These are phyloP conservation scores for Epichloe festucae DNA, from an alignment of 2,329 filamentous ascomycete genomes.

Conservation along the genomic window DNA sequence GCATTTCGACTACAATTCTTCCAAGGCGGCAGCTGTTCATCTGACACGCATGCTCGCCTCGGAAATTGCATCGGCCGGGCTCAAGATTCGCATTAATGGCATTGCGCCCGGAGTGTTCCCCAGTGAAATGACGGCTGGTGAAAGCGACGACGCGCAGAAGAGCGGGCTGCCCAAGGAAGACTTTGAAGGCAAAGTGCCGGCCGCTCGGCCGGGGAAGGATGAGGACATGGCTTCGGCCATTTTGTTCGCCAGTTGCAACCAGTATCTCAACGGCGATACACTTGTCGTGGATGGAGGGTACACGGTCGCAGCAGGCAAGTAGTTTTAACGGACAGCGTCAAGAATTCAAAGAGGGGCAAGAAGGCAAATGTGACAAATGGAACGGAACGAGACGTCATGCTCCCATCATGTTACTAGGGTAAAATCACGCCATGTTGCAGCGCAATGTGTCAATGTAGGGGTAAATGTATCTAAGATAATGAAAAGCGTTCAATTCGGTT, in stretches of 20 bases:
- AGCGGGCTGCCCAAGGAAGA: conserved; percentile 43
- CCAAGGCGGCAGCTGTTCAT: conserved; percentile 52
- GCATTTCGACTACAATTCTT: conserved; percentile 52
- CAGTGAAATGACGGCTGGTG: conserved; percentile 55
- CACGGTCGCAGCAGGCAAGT: conserved; percentile 23
- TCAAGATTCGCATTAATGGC: conserved; percentile 56
- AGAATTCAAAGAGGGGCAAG: no score
- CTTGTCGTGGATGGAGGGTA: conserved; percentile 33
- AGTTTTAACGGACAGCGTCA: no score
- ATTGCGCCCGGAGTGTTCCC: conserved; percentile 61
- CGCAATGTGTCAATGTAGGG: no score
- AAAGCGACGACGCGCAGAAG: conserved; percentile 38
- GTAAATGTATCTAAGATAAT: no score
- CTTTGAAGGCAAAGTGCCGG: conserved; percentile 45
- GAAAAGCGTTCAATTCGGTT: no score
- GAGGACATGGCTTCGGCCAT: conserved; percentile 59
- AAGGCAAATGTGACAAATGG: not conserved
- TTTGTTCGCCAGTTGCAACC: conserved; percentile 36
- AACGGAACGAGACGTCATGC: not conserved
- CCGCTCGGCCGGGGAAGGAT: conserved; percentile 53
- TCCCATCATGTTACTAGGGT: not conserved
- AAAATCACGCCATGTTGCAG: no score
- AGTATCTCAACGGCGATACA: conserved; percentile 31
- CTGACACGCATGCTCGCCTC: conserved; percentile 50
- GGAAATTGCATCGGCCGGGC: conserved; percentile 43